Evolutionary conservation across 179 eudicot genomes (phyloP), one percentile per base, ranked within the genome.

Genomic region (Beta corolliflora): DNA sequence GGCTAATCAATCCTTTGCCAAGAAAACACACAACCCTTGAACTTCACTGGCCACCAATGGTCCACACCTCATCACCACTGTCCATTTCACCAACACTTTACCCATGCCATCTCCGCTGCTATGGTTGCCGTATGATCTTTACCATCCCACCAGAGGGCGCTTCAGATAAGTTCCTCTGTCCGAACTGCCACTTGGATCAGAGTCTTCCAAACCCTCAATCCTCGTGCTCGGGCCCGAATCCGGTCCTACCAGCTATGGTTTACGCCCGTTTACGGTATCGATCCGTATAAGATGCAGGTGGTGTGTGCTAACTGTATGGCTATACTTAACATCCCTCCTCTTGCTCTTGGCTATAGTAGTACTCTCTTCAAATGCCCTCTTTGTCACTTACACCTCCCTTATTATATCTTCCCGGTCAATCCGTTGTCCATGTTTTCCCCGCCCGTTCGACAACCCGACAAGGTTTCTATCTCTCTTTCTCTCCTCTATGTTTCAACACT

Each of bases 271-370:
- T 15, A 71, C 21, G 75, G 75, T 14, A 71, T 71, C 7, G 75
- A 71, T 15, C 75, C 75, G 23, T 45, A 45, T 7, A 71, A 71
- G 31, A 45, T 71, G 75, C 75, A 71, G 8, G 56, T 48, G 1
- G 75, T 71, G 0, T 71, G 75, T 71, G 55, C 7, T n/a, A 9
- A 71, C 5, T 71, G 75, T 25, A 18, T 45, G 75, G 75, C 75
- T 48, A n/a, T 71, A 71, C 75, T 71, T 48, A 71, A 71, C 31
- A 46, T 71, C 18, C 55, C 54, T 71, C 7, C 11, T 71, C 5
- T 14, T 2, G 50, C n/a, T 13, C 48, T 68, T 68, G 48, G 8
- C 15, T 15, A 16, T 15, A 36, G 9, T 36, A 45, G 54, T 21
- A 46, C 15, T 71, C 14, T 14, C 54, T 46, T 71, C 11, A n/a